Conservation (phyloP, 139 green algal genomes). For the Haematococcus sp. region DNA sequence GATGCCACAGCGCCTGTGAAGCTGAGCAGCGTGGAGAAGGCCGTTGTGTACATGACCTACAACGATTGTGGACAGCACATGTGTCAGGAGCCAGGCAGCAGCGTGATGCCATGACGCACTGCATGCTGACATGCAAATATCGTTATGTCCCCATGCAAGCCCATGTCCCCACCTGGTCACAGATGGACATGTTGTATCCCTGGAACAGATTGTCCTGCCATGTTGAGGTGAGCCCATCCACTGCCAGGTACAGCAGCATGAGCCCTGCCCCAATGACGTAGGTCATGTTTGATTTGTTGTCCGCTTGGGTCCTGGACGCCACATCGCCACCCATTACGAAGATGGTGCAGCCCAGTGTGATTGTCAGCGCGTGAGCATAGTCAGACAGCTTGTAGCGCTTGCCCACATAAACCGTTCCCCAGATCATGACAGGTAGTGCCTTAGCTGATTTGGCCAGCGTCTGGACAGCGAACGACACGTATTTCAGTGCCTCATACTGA, state of each 20-base stretch:
- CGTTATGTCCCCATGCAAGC: too few relatives aligned
- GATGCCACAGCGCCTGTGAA: slow-evolving; percentile 28
- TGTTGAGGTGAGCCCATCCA: slow-evolving; percentile 95
- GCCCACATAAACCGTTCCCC: slow-evolving; percentile 74
- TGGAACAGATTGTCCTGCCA: slow-evolving; percentile 75
- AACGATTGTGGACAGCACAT: too few relatives aligned
- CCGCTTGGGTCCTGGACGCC: slow-evolving; percentile 2
- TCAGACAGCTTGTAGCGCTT: slow-evolving; percentile 79
- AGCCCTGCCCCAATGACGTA: slow-evolving; percentile 60
- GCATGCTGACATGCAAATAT: neutral
- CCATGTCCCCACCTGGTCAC: slow-evolving; percentile 66
- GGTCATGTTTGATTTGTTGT: slow-evolving; percentile 1
- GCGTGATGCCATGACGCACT: neutral
- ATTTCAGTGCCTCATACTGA: slow-evolving; percentile 96
- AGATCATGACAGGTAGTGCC: slow-evolving; percentile 92
- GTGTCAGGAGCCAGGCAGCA: too few relatives aligned
- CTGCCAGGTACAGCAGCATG: slow-evolving; percentile 89
- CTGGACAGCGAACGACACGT: slow-evolving; percentile 95
- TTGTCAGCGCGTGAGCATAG: slow-evolving; percentile 61
- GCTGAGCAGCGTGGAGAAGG: slow-evolving; percentile 31
- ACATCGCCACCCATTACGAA: slow-evolving; percentile 62
- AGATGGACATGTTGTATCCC: slow-evolving; percentile 84
- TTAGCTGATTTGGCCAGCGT: slow-evolving; percentile 90
- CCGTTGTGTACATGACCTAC: slow-evolving; percentile 43
- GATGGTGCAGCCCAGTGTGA: slow-evolving; percentile 80